Evolutionary conservation across 495 filamentous ascomycete species (phyloP).

Genomic region (Aspergillus homomorphus): DNA sequence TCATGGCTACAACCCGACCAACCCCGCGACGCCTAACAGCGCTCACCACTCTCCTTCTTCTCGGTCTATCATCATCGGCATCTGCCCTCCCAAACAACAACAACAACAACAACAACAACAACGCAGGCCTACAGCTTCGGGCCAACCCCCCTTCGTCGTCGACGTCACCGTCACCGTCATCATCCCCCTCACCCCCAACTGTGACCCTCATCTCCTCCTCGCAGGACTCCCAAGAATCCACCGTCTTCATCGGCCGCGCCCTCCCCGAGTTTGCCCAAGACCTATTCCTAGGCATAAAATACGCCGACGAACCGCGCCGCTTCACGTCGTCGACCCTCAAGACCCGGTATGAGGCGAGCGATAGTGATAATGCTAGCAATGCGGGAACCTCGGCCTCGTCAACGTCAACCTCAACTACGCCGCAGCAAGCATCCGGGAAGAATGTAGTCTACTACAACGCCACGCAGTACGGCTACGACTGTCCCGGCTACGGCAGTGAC

Average conservation of each 20-base stretch:
- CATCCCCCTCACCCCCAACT: background rate
- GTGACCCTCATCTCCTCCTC: background rate
- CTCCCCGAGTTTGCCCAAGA: conserved; percentile 33
- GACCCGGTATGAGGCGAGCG: conserved; percentile 20
- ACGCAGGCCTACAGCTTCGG: too few species aligned
- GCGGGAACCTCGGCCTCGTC: conserved; percentile 12
- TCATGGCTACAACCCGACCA: background rate
- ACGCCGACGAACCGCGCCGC: conserved; percentile 29
- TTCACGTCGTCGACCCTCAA: conserved; percentile 32
- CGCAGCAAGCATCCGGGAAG: too few species aligned
- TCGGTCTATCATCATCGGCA: background rate
- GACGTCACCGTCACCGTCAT: background rate
- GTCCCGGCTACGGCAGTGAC: conserved; percentile 37
- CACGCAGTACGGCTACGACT: conserved; percentile 36
- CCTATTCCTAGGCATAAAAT: conserved; percentile 37
- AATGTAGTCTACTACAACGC: conserved; percentile 37
- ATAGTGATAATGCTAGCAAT: conserved; percentile 14
- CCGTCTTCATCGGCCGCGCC: conserved; percentile 29
- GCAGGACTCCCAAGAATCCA: conserved; percentile 7
- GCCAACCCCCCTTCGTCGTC: too few species aligned
- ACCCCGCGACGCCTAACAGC: background rate
- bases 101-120: too few species aligned
- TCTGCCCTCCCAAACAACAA: background rate
- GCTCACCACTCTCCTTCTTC: background rate
- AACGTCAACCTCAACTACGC: too few species aligned